Evolutionary conservation across 345 rosid genomes (phyloP).

Genomic region (Brassica cretica): DNA sequence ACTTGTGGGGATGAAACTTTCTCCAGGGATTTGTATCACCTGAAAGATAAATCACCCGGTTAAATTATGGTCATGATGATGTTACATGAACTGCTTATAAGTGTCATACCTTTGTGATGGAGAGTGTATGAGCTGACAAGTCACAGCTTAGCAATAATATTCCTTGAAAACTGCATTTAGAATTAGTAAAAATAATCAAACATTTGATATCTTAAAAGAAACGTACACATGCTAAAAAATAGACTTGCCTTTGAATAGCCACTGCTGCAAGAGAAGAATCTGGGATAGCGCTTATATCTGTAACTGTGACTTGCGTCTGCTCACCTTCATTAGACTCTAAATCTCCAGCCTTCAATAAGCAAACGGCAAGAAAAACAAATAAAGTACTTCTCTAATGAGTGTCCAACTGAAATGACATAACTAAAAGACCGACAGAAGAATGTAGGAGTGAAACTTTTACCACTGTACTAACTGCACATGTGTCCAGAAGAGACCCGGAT

Average conservation of each 20-base stretch:
- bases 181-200: slow-evolving; percentile 5
- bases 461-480: slow-evolving; percentile 72
- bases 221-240: background rate
- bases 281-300: slow-evolving; percentile 59
- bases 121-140: slow-evolving; percentile 53
- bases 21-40: slow-evolving; percentile 58
- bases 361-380: slow-evolving; percentile 8
- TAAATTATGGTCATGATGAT: background rate
- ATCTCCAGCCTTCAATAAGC: slow-evolving; percentile 57
- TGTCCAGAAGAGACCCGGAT: slow-evolving; percentile 79
- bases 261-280: slow-evolving; percentile 59
- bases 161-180: slow-evolving; percentile 68
- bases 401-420: slow-evolving; percentile 1
- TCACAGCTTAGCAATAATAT: slow-evolving; percentile 64
- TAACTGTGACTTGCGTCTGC: slow-evolving; percentile 50
- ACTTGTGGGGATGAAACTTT: slow-evolving; percentile 76
- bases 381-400: background rate
- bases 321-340: slow-evolving; percentile 49
- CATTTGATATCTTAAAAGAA: slow-evolving; percentile 11
- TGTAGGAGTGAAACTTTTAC: slow-evolving; percentile 37
- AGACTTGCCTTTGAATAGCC: slow-evolving; percentile 69
- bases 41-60: slow-evolving; percentile 31
- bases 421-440: background rate
- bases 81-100: background rate
- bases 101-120: slow-evolving; percentile 57